Conservation (phyloP, 306 rosid species). For the Benincasa hispida region DNA sequence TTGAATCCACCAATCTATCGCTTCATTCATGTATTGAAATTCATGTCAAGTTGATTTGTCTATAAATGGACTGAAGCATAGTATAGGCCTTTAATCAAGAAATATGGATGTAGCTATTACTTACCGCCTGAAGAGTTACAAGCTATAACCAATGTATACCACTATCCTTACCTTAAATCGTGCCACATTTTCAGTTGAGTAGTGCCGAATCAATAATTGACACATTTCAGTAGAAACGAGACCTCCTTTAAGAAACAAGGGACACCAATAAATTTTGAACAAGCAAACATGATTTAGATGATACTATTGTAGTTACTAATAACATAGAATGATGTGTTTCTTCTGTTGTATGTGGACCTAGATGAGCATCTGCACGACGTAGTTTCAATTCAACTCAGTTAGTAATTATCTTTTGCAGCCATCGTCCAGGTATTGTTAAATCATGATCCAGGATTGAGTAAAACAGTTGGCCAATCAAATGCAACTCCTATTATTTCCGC, state of each 20-base stretch:
- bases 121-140: neutral
- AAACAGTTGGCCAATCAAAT: conserved; percentile 68
- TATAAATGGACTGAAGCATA: neutral
- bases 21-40: neutral
- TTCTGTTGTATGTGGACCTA: neutral
- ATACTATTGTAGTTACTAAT: neutral
- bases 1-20: neutral
- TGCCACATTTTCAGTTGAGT: neutral
- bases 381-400: neutral
- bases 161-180: neutral
- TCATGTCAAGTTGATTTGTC: neutral
- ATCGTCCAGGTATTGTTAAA: conserved; percentile 52
- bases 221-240: neutral
- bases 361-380: neutral
- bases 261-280: neutral
- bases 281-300: neutral
- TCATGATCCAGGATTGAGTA: conserved; percentile 49
- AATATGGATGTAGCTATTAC: neutral
- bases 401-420: conserved; percentile 20
- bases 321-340: neutral
- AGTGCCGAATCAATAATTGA: neutral
- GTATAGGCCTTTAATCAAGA: neutral
- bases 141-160: neutral
- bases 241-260: neutral
- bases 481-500: conserved; percentile 80